These are phyloP conservation scores for Candida xiaguanensis DNA, from an alignment of 805 yeast genomes.

Conservation along the genomic window DNA sequence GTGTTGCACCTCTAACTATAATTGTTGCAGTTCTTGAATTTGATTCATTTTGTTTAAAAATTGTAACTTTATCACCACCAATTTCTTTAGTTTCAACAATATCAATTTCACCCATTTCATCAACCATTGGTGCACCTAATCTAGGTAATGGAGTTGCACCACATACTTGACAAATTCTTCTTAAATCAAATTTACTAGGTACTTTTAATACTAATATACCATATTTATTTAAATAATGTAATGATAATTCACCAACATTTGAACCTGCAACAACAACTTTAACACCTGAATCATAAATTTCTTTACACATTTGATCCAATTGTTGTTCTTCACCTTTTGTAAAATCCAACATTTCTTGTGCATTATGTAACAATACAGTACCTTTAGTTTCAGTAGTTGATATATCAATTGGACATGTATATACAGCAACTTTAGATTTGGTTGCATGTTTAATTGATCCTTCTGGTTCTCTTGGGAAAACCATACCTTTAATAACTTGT, in stretches of 20 bases:
- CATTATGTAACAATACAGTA: conserved; percentile 91
- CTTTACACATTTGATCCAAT: conserved; percentile 79
- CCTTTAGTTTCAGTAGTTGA: conserved; percentile 98
- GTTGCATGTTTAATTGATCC: conserved; percentile 70
- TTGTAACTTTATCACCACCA: conserved; percentile 96
- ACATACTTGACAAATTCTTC: conserved; percentile 92
- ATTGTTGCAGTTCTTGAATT: conserved; percentile 81
- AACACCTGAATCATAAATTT: conserved; percentile 79
- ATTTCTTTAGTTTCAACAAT: conserved; percentile 87
- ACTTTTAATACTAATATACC: conserved; percentile 82
- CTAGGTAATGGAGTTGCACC: conserved; percentile 96
- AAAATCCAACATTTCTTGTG: conserved; percentile 94
- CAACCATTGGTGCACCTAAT: conserved; percentile 92
- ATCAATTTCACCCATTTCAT: conserved; percentile 87
- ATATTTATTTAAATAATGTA: conserved; percentile 87
- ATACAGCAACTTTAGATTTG: conserved; percentile 84
- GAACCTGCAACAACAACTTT: conserved; percentile 92
- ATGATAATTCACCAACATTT: conserved; percentile 86
- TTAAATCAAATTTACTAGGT: conserved; percentile 88
- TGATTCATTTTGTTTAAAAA: conserved; percentile 79
- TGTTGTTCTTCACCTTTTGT: conserved; percentile 95
- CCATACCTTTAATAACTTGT: conserved; percentile 93
- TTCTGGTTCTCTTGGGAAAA: conserved; percentile 96
- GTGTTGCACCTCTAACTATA: conserved; percentile 94
- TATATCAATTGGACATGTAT: conserved; percentile 90